phyloP scores from a whole-genome alignment of 306 rosid species.

The Vicia sativa region DNA sequence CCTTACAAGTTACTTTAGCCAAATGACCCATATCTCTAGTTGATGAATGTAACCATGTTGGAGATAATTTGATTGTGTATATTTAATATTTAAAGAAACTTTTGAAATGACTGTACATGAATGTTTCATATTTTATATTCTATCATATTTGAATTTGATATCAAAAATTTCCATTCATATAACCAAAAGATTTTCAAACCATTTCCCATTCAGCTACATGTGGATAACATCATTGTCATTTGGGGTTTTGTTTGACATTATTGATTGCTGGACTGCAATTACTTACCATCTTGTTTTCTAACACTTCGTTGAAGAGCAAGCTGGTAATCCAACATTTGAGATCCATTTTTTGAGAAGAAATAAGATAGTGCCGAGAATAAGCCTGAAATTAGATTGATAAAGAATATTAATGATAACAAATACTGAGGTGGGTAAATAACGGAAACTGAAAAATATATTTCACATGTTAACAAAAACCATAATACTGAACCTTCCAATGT shows the following conservation, averaged over 20 bases:
- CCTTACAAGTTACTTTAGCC: not conserved
- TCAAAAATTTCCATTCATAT: conserved; percentile 8
- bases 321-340: conserved; percentile 84
- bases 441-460: conserved; percentile 28
- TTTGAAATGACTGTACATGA: conserved; percentile 22
- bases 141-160: conserved; percentile 24
- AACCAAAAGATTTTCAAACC: conserved; percentile 27
- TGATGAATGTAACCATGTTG: not conserved
- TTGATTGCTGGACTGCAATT: conserved; percentile 25
- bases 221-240: conserved; percentile 29
- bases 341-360: conserved; percentile 92
- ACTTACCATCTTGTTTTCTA: conserved; percentile 76
- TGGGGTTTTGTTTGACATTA: conserved; percentile 13
- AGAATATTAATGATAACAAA: conserved; percentile 32
- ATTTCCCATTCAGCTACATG: conserved; percentile 14
- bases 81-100: conserved; percentile 11
- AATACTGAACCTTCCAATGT: conserved; percentile 75
- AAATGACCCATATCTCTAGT: not conserved
- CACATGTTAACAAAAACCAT: conserved; percentile 21
- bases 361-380: conserved; percentile 82
- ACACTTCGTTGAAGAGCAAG: conserved; percentile 76
- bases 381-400: conserved; percentile 58
- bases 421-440: conserved; percentile 28
- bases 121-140: conserved; percentile 27
- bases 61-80: conserved; percentile 17